These are phyloP conservation scores for Daucus carota DNA, from an alignment of 129 eudicot species.

Conservation along the genomic window DH1_v3.0 NC_030386.2:38883001-38883500, in stretches of 20 bases:
- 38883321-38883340: constrained; percentile 71
- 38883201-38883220: neutral
- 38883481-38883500: neutral
- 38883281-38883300: constrained; percentile 26
- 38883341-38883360: constrained; percentile 60
- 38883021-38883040: no score
- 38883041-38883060: neutral
- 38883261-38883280: no score
- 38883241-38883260: neutral
- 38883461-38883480: neutral
- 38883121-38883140: neutral
- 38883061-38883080: neutral
- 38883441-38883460: neutral
- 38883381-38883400: constrained; percentile 66
- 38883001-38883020: neutral
- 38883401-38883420: constrained; percentile 31
- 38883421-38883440: constrained; percentile 28
- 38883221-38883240: neutral
- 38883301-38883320: constrained; percentile 68
- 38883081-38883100: neutral
- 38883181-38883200: neutral
- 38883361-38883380: constrained; percentile 53
- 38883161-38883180: neutral
- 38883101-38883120: neutral
- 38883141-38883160: neutral